Conservation (phyloP, 192 early-diverging fungal genomes). For the Cetraspora pellucida region DNA sequence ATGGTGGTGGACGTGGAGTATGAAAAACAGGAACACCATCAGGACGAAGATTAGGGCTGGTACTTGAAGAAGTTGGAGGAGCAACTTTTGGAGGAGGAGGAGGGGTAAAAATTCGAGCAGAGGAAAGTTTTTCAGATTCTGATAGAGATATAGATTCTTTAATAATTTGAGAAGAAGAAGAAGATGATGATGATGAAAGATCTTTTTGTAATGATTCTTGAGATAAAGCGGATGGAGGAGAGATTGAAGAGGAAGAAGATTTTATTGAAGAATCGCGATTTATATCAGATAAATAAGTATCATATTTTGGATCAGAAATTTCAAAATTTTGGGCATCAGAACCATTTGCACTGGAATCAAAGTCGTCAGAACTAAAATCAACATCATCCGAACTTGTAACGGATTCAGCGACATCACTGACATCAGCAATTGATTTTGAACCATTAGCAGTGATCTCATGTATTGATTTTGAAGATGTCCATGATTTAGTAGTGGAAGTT, state of each 20-base stretch:
- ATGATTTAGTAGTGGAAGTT: slow-evolving; percentile 16
- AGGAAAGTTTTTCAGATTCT: not conserved
- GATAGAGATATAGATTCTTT: not conserved
- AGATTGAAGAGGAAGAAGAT: not conserved
- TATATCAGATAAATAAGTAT: not conserved
- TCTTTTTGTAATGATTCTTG: not conserved
- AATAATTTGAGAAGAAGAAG: not conserved
- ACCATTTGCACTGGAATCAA: not conserved
- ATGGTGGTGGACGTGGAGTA: not conserved
- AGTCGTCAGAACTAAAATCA: slow-evolving; percentile 26
- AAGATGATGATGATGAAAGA: not conserved
- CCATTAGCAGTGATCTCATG: slow-evolving; percentile 9
- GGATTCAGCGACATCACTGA: slow-evolving; percentile 1
- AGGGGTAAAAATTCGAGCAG: not conserved
- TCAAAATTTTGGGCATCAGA: not conserved
- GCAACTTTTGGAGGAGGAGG: slow-evolving; percentile 9
- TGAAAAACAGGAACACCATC: not conserved
- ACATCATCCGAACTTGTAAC: slow-evolving; percentile 5
- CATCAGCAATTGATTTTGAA: not conserved
- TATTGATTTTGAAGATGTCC: slow-evolving; percentile 20
- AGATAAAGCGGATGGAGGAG: not conserved
- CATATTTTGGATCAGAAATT: slow-evolving; percentile 8
- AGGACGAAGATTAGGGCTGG: not conserved
- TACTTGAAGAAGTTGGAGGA: not conserved
- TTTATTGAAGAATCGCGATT: not conserved